Conservation (phyloP, 1,284 basidiomycete species). For the Apiotrichum brassicae region DNA sequence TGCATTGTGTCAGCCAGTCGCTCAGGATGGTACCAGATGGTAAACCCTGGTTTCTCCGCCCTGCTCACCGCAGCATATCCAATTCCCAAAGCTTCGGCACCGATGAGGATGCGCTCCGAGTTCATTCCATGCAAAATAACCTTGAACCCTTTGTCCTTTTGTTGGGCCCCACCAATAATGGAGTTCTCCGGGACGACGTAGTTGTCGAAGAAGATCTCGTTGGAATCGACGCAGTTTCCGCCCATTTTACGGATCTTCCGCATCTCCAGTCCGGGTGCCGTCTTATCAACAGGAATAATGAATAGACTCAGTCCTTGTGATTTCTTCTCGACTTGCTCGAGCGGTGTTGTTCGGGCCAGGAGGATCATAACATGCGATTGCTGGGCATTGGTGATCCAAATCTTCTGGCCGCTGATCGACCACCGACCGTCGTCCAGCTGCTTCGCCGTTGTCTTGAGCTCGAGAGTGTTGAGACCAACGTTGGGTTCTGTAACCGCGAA, state of each 20-base stretch:
- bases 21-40: neutral
- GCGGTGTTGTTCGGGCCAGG: constrained; percentile 18
- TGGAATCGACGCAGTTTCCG: constrained; percentile 15
- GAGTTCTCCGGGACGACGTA: constrained; percentile 11
- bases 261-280: constrained; percentile 9
- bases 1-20: neutral
- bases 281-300: constrained; percentile 17
- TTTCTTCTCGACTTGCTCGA: constrained; percentile 17
- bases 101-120: constrained; percentile 47
- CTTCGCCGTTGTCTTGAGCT: constrained; percentile 16
- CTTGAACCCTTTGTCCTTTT: constrained; percentile 46
- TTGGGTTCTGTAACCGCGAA: constrained; percentile 19
- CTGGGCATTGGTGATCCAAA: constrained; percentile 18
- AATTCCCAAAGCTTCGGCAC: constrained; percentile 47
- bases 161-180: constrained; percentile 11
- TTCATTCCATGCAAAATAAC: constrained; percentile 40
- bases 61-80: constrained; percentile 13
- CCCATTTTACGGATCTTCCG: constrained; percentile 14
- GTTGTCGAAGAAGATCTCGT: constrained; percentile 20
- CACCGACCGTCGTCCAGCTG: constrained; percentile 10
- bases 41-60: neutral
- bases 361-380: constrained; percentile 23
- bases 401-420: constrained; percentile 18
- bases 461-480: constrained; percentile 17
- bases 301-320: constrained; percentile 14